phyloP scores from a whole-genome alignment of 2,329 filamentous ascomycete genomes.

The Ceratocystis smalleyi region DNA sequence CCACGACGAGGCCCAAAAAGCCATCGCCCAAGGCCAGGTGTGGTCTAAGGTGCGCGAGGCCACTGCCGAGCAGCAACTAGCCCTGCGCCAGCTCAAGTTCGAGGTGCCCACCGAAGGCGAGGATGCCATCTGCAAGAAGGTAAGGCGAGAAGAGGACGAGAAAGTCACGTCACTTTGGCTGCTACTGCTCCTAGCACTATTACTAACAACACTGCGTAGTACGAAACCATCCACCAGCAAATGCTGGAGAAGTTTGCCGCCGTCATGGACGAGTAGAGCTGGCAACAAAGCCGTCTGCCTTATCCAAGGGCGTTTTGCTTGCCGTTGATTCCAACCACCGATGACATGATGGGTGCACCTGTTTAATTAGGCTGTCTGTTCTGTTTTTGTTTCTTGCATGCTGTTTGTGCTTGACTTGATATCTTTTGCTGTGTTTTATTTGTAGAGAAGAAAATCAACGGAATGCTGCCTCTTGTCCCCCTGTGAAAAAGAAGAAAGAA shows the following conservation, averaged over 20 bases:
- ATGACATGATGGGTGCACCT: neutral
- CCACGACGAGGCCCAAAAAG: constrained; percentile 95
- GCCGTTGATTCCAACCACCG: neutral
- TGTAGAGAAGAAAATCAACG: constrained; percentile 1
- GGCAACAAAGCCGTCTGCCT: neutral
- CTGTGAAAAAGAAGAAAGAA: too few species aligned
- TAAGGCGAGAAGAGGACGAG: constrained; percentile 23
- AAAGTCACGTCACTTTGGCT: neutral
- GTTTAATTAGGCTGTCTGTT: neutral
- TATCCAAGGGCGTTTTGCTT: neutral
- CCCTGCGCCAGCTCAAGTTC: constrained; percentile 89
- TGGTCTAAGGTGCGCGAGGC: constrained; percentile 90
- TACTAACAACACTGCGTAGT: constrained; percentile 42
- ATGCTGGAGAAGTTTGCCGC: constrained; percentile 97
- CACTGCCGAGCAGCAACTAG: constrained; percentile 69
- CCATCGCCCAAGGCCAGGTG: constrained; percentile 72
- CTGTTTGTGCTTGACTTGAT: neutral
- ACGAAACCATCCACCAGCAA: constrained; percentile 76
- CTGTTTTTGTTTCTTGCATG: neutral
- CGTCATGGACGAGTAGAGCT: constrained; percentile 73
- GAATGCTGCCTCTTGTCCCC: neutral
- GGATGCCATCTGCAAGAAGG: constrained; percentile 70
- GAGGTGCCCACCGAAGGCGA: constrained; percentile 78
- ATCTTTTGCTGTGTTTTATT: constrained; percentile 5
- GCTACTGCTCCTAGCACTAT: neutral